Percentiles rank a stretch among this genome's conserved stretches.
Evolutionary conservation across 2,329 filamentous ascomycete species (phyloP).

Genomic region (Chrysosporium keratinophilum): DNA sequence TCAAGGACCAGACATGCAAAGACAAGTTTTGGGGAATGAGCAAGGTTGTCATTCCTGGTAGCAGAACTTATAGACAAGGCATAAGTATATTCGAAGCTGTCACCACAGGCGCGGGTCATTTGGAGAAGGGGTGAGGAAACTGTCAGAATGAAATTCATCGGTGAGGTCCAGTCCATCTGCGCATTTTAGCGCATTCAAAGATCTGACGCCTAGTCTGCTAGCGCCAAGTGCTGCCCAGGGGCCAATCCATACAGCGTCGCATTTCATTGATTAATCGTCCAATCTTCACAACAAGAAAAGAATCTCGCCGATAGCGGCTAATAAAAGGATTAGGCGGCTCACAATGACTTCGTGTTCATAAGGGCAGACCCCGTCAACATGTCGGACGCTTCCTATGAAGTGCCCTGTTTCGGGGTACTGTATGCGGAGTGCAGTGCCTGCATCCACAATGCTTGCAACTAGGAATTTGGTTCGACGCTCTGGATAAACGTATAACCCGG

Average conservation of each 20-base stretch:
- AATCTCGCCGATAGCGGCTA: too few relatives aligned
- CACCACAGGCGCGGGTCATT: background rate
- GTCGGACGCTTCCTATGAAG: too few relatives aligned
- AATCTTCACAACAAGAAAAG: background rate
- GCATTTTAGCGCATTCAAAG: background rate
- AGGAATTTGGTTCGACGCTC: too few relatives aligned
- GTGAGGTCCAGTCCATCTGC: background rate
- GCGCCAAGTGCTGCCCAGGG: background rate
- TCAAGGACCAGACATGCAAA: too few relatives aligned
- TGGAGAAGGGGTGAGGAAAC: background rate
- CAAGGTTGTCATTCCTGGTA: background rate
- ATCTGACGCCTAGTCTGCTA: background rate
- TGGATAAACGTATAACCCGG: too few relatives aligned
- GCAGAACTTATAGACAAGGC: background rate
- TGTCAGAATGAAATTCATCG: background rate
- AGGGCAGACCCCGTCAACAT: too few relatives aligned
- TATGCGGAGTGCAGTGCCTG: too few relatives aligned
- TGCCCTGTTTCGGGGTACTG: too few relatives aligned
- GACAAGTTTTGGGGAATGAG: background rate
- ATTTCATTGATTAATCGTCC: background rate
- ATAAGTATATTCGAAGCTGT: background rate
- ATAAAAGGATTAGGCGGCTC: too few relatives aligned
- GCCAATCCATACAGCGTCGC: background rate
- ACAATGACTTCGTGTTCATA: too few relatives aligned
- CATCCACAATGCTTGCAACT: too few relatives aligned